Conservation (phyloP, 768 basidiomycete species). For the Suillus discolor region DNA sequence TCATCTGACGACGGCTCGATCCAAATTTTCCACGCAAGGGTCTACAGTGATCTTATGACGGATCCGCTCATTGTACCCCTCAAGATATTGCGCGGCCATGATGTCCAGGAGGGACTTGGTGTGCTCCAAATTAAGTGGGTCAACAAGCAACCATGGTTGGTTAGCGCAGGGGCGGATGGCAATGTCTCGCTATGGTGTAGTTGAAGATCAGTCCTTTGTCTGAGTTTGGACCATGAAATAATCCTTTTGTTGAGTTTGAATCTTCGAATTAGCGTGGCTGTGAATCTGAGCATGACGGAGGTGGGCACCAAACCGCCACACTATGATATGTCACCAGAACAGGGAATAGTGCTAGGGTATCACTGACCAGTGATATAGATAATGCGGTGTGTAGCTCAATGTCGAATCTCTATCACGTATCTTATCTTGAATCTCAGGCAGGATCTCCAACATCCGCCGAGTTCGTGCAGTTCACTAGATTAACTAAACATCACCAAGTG, state of each 20-base stretch:
- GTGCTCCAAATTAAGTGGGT: constrained; percentile 93
- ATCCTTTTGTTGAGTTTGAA: constrained; percentile 5
- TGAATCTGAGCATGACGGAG: constrained; percentile 3
- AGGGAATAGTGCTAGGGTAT: background rate
- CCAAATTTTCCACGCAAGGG: constrained; percentile 94
- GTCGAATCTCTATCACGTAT: background rate
- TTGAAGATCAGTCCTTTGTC: constrained; percentile 41
- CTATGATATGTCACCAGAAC: background rate
- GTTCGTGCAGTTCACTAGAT: background rate
- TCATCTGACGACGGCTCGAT: constrained; percentile 97
- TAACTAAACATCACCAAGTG: background rate
- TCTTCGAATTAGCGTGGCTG: background rate
- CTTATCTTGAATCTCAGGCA: background rate
- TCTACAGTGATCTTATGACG: constrained; percentile 94
- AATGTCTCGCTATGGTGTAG: constrained; percentile 87
- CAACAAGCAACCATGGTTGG: constrained; percentile 86
- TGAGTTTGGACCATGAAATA: constrained; percentile 27
- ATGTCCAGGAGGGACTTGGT: constrained; percentile 82
- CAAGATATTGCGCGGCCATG: constrained; percentile 94
- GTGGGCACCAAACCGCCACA: background rate
- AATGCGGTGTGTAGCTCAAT: background rate
- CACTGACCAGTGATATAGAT: background rate
- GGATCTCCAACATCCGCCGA: constrained; percentile 2
- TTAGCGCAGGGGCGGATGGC: constrained; percentile 93
- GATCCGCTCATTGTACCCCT: constrained; percentile 97